Percentiles rank a stretch among this genome's conserved stretches.
These are phyloP conservation scores for Sutorius eximius DNA, from an alignment of 1,284 basidiomycete genomes.

Conservation along the genomic window DNA sequence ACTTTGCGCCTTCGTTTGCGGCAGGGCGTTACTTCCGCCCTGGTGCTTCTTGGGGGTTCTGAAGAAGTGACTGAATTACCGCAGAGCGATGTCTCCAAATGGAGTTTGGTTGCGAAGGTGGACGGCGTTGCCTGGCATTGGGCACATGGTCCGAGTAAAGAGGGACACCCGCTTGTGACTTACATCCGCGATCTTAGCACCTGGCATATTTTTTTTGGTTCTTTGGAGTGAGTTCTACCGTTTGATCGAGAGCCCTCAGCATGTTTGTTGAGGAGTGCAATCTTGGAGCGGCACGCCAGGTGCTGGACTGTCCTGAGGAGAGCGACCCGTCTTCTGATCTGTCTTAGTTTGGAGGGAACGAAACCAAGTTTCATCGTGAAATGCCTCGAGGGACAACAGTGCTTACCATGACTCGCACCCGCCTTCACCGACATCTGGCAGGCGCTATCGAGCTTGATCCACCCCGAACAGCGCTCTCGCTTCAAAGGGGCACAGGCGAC, in stretches of 20 bases:
- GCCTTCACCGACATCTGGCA: no score
- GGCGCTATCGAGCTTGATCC: no score
- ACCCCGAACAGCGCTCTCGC: no score
- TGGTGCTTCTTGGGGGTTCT: neutral
- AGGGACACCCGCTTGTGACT: neutral
- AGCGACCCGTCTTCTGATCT: no score
- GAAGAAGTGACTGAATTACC: neutral
- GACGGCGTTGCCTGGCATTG: neutral
- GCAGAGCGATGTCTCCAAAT: no score
- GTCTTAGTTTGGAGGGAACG: no score
- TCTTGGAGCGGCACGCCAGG: neutral
- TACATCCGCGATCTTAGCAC: neutral
- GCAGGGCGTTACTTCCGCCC: no score
- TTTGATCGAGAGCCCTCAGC: neutral
- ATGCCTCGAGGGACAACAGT: no score
- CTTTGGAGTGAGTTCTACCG: neutral
- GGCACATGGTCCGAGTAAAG: neutral
- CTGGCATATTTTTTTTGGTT: neutral
- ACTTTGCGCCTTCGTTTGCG: slow-evolving; percentile 10
- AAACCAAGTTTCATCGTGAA: no score
- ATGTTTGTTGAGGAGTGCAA: neutral
- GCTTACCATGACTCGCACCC: no score
- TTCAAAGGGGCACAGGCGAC: neutral
- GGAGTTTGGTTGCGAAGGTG: neutral
- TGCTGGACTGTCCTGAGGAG: neutral